A percentile compares a stretch with the other conserved stretches of the same genome.
Conservation (phyloP, 2,329 filamentous ascomycete genomes). For the Dryadomyces quercivorus region DNA sequence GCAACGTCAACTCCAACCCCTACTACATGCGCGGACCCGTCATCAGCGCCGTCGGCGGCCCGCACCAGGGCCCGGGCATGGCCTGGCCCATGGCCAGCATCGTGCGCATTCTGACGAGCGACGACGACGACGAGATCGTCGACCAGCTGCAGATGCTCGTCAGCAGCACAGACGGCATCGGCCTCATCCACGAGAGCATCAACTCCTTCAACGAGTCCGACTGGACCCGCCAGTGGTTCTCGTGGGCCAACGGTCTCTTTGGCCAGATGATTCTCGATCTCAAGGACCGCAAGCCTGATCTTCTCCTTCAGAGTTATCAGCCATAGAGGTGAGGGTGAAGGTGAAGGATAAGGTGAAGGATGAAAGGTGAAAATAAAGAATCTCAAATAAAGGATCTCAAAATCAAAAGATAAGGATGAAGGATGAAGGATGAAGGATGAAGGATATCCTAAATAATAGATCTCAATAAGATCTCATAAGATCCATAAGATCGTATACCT, state of each 20-base stretch:
- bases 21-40: slow-evolving; percentile 48
- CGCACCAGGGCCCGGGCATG: slow-evolving; percentile 47
- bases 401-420: no score
- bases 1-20: slow-evolving; percentile 51
- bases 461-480: no score
- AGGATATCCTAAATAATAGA: no score
- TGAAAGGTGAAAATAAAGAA: no score
- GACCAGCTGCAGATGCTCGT: slow-evolving; percentile 51
- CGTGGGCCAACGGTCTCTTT: slow-evolving; percentile 83
- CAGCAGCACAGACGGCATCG: slow-evolving; percentile 57
- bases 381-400: no score
- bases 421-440: no score
- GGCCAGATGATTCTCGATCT: slow-evolving; percentile 72
- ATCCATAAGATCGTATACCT: no score
- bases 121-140: slow-evolving; percentile 63
- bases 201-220: slow-evolving; percentile 45
- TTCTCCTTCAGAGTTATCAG: slow-evolving; percentile 26
- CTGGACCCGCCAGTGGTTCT: slow-evolving; percentile 47
- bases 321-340: slow-evolving; percentile 4
- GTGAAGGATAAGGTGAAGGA: no score
- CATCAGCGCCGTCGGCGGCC: slow-evolving; percentile 38
- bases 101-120: slow-evolving; percentile 64
- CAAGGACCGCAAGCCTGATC: slow-evolving; percentile 53
- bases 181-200: slow-evolving; percentile 71
- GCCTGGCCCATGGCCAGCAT: slow-evolving; percentile 86